Conservation (phyloP, 257 asterid genomes). For the Nyctanthes arbortristis region DNA sequence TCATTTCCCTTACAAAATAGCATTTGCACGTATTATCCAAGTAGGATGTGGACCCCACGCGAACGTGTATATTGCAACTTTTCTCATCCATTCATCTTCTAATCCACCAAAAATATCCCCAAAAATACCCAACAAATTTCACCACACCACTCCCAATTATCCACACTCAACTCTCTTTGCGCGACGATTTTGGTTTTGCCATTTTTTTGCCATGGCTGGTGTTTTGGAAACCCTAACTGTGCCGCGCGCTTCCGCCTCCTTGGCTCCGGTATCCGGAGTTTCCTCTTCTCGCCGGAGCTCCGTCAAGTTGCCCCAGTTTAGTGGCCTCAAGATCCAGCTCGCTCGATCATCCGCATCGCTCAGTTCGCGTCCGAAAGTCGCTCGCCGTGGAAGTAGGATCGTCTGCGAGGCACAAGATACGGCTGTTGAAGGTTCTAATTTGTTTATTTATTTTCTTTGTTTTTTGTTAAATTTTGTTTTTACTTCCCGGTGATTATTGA, state of each 20-base stretch:
- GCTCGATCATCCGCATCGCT: conserved; percentile 48
- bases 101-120: conserved; percentile 12
- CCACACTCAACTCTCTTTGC: conserved; percentile 25
- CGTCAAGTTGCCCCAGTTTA: conserved; percentile 56
- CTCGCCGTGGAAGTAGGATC: conserved; percentile 49
- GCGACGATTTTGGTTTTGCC: neutral
- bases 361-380: conserved; percentile 35
- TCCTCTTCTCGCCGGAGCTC: conserved; percentile 39
- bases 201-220: conserved; percentile 60
- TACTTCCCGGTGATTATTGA: neutral
- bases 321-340: conserved; percentile 64
- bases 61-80: neutral
- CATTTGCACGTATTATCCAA: too few relatives aligned
- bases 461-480: neutral
- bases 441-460: neutral
- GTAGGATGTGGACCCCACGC: too few relatives aligned
- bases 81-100: conserved; percentile 5
- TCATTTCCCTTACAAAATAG: too few relatives aligned
- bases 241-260: conserved; percentile 67
- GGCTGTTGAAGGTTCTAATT: conserved; percentile 53
- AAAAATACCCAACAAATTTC: conserved; percentile 26
- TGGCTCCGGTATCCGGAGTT: conserved; percentile 45
- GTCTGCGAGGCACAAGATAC: conserved; percentile 85
- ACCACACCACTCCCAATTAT: conserved; percentile 29
- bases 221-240: conserved; percentile 63